Evolutionary conservation across 305 asterid genomes (phyloP), one percentile per base, ranked within the genome.

Genomic region (Fraxinus xanthoxyloides): DNA sequence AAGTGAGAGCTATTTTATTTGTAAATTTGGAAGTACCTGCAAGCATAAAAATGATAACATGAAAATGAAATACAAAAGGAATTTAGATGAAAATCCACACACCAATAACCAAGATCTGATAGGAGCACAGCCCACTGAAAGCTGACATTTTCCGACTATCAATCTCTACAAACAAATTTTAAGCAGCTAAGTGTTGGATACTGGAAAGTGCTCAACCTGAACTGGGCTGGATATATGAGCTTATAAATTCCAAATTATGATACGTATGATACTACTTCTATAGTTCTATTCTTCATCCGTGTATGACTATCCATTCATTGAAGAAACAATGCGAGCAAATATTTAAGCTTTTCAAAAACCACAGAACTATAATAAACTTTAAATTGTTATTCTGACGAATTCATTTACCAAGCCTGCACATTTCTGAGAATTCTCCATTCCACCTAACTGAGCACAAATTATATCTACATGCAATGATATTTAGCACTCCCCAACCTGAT

Each of bases 1-100:
- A 92, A 5, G 95, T 86, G 85, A 89, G 93, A 72, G 85, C 84
- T 76, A 93, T 93, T 86, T 83, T 90, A 86, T 93, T 94, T 67
- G 89, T 82, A 87, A 94, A 94, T 7, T 40, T 51, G 65, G 79
- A 79, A 83, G 77, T 72, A 48, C 87, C 94, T 91, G 91, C 87
- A 85, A 76, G 43, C 26, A 83, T 30, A 82, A 30, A 72, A 1
- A 80, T 35, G 54, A 34, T 4, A 56, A 46, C 75, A 56, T 28
- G 7, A 78, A 65, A 85, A 73, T 84, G 79, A 78, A 84, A 43
- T 38, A 59, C 43, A 74, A 67, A 65, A 70, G 35, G 59, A 26
- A 63, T 78, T 73, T 69, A 56, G 77, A 72, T 7, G 67, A 51
- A 79, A 79, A 79, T 32, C 36, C 5, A 15, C 5, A n/a, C 28